Conservation (phyloP, 345 rosid species). For the Triadica sebifera region DNA sequence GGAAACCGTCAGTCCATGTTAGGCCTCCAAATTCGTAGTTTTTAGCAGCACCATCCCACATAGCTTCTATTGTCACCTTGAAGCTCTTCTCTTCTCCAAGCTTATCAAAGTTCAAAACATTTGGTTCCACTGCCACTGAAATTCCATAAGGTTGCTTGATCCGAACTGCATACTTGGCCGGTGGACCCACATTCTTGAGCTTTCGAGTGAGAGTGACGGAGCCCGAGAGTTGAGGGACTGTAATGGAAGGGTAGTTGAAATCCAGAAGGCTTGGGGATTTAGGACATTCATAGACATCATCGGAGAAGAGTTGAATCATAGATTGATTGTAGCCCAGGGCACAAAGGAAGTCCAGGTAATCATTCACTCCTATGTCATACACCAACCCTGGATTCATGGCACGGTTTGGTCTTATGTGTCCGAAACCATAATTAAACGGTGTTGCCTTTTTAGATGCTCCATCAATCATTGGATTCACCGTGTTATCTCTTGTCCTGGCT, state of each 20-base stretch:
- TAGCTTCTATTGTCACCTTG: conserved; percentile 38
- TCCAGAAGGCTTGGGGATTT: conserved; percentile 37
- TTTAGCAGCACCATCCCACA: conserved; percentile 24
- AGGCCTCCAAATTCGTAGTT: conserved; percentile 54
- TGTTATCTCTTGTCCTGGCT: conserved; percentile 66
- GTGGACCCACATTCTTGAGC: conserved; percentile 68
- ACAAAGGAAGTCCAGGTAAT: conserved; percentile 71
- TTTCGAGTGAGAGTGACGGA: conserved; percentile 40
- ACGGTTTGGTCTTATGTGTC: conserved; percentile 74
- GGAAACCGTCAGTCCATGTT: conserved; percentile 78
- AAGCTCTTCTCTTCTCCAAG: conserved; percentile 60
- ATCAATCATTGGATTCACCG: conserved; percentile 33
- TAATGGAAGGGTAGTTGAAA: conserved; percentile 76
- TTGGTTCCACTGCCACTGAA: conserved; percentile 51
- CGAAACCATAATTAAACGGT: conserved; percentile 60
- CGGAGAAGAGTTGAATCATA: conserved; percentile 29
- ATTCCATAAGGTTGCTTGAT: conserved; percentile 48
- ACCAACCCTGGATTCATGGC: conserved; percentile 72
- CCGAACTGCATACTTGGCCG: conserved; percentile 43
- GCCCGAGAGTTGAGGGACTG: conserved; percentile 36
- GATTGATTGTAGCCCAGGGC: conserved; percentile 57
- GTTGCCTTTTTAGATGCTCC: conserved; percentile 36
- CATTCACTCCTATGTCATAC: conserved; percentile 48
- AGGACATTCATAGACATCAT: conserved; percentile 38
- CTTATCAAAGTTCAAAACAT: conserved; percentile 41